These are phyloP conservation scores for Hirsutella thompsonii DNA, from an alignment of 2,329 filamentous ascomycete genomes.

Conservation along the genomic window DNA sequence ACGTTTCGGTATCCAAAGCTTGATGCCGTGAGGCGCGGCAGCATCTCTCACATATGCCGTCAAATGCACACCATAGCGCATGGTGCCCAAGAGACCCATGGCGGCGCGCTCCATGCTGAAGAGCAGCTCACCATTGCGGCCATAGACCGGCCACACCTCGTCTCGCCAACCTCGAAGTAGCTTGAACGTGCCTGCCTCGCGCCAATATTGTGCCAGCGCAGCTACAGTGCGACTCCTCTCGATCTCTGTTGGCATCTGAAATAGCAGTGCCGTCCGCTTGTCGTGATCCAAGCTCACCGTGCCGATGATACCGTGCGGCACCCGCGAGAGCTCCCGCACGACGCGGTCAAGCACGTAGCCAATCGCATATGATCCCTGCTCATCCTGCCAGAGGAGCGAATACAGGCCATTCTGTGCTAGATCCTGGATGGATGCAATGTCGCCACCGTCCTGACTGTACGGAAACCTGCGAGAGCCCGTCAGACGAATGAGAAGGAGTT, in stretches of 20 bases:
- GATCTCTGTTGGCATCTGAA: slow-evolving; percentile 42
- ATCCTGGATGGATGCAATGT: slow-evolving; percentile 17
- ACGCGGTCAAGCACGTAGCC: slow-evolving; percentile 46
- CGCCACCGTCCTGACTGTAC: not conserved
- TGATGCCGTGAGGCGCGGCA: slow-evolving; percentile 39
- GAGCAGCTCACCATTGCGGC: slow-evolving; percentile 45
- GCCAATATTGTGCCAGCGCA: slow-evolving; percentile 53
- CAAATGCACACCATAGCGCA: slow-evolving; percentile 73
- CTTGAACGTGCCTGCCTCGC: slow-evolving; percentile 56
- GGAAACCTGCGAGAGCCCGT: not conserved
- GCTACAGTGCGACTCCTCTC: slow-evolving; percentile 46
- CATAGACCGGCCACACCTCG: slow-evolving; percentile 71
- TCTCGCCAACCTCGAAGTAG: slow-evolving; percentile 69
- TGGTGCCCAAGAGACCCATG: slow-evolving; percentile 59
- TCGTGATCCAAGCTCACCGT: slow-evolving; percentile 48
- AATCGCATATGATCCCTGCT: slow-evolving; percentile 49
- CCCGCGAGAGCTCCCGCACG: slow-evolving; percentile 31
- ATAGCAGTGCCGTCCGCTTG: slow-evolving; percentile 50
- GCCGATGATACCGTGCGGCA: slow-evolving; percentile 37
- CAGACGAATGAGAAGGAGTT: too few relatives aligned
- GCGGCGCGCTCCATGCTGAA: slow-evolving; percentile 70
- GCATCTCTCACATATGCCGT: slow-evolving; percentile 50
- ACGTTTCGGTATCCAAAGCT: slow-evolving; percentile 75
- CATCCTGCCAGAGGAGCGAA: slow-evolving; percentile 50
- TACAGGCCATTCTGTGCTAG: slow-evolving; percentile 54